These are phyloP conservation scores for Teratosphaeriaceae sp. DNA, from an alignment of 2,329 filamentous ascomycete species.

Conservation along the genomic window DNA sequence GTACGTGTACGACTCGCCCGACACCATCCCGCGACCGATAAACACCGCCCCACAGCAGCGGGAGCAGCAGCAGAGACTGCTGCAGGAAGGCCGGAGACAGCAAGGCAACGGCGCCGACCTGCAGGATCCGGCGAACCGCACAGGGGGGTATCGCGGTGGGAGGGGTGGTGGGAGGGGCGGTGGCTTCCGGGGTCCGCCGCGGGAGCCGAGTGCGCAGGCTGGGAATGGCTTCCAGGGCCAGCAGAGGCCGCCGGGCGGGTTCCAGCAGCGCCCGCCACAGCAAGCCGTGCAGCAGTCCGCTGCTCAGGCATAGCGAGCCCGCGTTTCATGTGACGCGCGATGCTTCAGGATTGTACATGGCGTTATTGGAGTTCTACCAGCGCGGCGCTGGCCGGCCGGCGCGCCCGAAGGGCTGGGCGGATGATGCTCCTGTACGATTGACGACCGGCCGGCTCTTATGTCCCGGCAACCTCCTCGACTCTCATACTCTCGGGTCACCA, in stretches of 20 bases:
- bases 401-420: slow-evolving; percentile 16
- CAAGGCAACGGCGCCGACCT: slow-evolving; percentile 30
- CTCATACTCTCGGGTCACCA: too few relatives aligned
- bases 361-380: slow-evolving; percentile 10
- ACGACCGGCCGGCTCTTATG: slow-evolving; percentile 23
- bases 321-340: slow-evolving; percentile 3
- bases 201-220: slow-evolving; percentile 21
- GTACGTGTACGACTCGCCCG: slow-evolving; percentile 95
- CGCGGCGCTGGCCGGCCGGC: slow-evolving; percentile 17
- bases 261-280: slow-evolving; percentile 24
- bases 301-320: slow-evolving; percentile 22
- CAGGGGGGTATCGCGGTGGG: slow-evolving; percentile 25
- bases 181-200: slow-evolving; percentile 22
- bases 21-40: slow-evolving; percentile 83
- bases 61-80: slow-evolving; percentile 18
- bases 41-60: slow-evolving; percentile 44
- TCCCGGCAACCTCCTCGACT: too few relatives aligned
- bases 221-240: slow-evolving; percentile 23
- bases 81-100: slow-evolving; percentile 22
- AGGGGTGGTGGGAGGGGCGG: slow-evolving; percentile 24
- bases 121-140: slow-evolving; percentile 28
- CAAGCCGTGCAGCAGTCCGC: slow-evolving; percentile 22
- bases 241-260: slow-evolving; percentile 16
- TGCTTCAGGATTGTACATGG: slow-evolving; percentile 8
- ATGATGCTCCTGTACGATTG: slow-evolving; percentile 18